Conservation (phyloP, 345 rosid genomes). For the Corchorus olitorius region DNA sequence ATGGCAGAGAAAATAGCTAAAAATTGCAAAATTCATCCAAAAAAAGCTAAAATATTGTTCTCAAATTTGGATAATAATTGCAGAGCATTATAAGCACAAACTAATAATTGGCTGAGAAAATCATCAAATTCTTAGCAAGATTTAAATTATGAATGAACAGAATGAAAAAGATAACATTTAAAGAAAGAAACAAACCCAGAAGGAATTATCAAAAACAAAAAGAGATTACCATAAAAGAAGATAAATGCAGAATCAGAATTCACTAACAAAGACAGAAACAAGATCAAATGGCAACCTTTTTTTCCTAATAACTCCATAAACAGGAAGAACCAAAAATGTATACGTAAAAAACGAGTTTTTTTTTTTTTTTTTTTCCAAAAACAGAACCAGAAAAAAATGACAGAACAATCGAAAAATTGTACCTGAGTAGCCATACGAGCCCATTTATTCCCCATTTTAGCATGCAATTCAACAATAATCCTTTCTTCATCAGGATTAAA, state of each 20-base stretch:
- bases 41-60: no score
- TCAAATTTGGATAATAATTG: background rate
- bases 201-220: background rate
- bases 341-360: background rate
- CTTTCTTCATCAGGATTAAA: conserved; percentile 55
- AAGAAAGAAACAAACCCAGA: background rate
- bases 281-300: background rate
- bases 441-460: conserved; percentile 63
- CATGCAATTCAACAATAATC: conserved; percentile 55
- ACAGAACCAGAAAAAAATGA: background rate
- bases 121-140: background rate
- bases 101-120: background rate
- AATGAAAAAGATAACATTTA: background rate
- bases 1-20: conserved; percentile 4
- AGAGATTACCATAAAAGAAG: no score
- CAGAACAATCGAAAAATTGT: background rate
- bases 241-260: background rate
- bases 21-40: background rate
- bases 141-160: no score
- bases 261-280: background rate
- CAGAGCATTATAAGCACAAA: no score
- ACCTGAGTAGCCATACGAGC: conserved; percentile 74
- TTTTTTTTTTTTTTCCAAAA: no score
- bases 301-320: background rate
- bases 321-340: background rate